Evolutionary conservation across 2,329 filamentous ascomycete genomes (phyloP).

Genomic region (Boeremia exigua): DNA sequence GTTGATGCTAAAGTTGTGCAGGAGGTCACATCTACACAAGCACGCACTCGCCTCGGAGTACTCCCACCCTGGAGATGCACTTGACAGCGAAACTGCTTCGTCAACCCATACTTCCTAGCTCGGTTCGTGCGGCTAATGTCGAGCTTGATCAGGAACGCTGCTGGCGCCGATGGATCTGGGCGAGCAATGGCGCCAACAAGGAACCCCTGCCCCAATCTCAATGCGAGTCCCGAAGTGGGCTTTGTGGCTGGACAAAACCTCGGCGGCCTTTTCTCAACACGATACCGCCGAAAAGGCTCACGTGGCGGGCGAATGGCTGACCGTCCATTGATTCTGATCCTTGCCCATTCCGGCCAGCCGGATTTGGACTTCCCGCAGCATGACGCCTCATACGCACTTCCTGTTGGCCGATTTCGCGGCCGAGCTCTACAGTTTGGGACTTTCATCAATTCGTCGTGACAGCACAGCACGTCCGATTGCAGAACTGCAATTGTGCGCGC

Average conservation of each 20-base stretch:
- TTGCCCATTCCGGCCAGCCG: slow-evolving; percentile 23
- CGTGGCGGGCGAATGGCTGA: slow-evolving; percentile 34
- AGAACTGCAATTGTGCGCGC: slow-evolving; percentile 15
- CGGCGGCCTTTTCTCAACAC: slow-evolving; percentile 25
- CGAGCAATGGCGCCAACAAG: slow-evolving; percentile 37
- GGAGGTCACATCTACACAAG: no score
- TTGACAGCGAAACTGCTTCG: background rate
- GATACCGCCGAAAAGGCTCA: slow-evolving; percentile 38
- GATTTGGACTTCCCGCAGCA: slow-evolving; percentile 19
- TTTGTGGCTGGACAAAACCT: slow-evolving; percentile 34
- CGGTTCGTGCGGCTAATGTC: slow-evolving; percentile 25
- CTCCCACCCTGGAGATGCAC: background rate
- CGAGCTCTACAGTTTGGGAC: slow-evolving; percentile 17
- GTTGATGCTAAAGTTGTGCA: no score
- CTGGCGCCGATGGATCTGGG: slow-evolving; percentile 24
- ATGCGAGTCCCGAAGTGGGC: slow-evolving; percentile 22
- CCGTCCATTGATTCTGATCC: slow-evolving; percentile 19
- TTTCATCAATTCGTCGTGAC: slow-evolving; percentile 15
- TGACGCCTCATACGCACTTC: slow-evolving; percentile 6
- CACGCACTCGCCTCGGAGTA: background rate
- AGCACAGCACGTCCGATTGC: slow-evolving; percentile 14
- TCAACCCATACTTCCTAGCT: slow-evolving; percentile 17
- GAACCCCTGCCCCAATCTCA: slow-evolving; percentile 28
- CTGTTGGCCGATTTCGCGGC: slow-evolving; percentile 23
- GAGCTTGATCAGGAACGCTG: slow-evolving; percentile 33